These are phyloP conservation scores for Clonostachys solani DNA, from an alignment of 2,329 filamentous ascomycete genomes.

Conservation along the genomic window DNA sequence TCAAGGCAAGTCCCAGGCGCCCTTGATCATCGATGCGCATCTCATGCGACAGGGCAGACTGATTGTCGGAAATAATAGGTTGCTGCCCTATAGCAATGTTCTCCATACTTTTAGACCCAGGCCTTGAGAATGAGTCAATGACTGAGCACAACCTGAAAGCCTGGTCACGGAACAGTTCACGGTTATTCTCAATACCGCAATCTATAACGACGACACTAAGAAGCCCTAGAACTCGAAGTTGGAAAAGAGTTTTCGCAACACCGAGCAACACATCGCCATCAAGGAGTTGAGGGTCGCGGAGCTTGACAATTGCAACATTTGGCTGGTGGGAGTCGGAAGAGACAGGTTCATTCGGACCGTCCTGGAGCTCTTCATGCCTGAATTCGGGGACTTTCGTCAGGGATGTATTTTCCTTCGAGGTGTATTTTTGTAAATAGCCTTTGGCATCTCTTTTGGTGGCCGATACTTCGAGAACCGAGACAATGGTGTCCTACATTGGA, in stretches of 20 bases:
- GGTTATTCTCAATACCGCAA: conserved; percentile 42
- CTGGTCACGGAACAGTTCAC: conserved; percentile 51
- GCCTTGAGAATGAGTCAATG: conserved; percentile 64
- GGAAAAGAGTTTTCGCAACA: conserved; percentile 77
- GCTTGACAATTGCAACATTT: conserved; percentile 74
- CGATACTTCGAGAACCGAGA: conserved; percentile 82
- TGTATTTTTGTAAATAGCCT: conserved; percentile 86
- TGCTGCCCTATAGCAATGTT: conserved; percentile 15
- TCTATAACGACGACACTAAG: conserved; percentile 81
- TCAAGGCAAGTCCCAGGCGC: conserved; percentile 22
- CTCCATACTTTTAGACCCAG: conserved; percentile 66
- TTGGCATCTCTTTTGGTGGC: conserved; percentile 91
- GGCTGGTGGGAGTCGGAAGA: neutral
- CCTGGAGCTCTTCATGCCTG: neutral
- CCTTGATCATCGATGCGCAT: conserved; percentile 22
- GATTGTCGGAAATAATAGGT: neutral
- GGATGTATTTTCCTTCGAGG: conserved; percentile 17
- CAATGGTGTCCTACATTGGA: conserved; percentile 66
- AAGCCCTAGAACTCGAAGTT: conserved; percentile 78
- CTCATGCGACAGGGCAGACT: conserved; percentile 13
- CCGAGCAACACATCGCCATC: conserved; percentile 66
- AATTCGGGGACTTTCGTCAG: conserved; percentile 9
- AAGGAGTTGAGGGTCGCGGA: conserved; percentile 69
- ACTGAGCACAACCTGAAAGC: conserved; percentile 70
- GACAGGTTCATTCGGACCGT: neutral